Base-by-base conservation (phyloP, 140 eudicot species). In the Senecio squalidus region DNA sequence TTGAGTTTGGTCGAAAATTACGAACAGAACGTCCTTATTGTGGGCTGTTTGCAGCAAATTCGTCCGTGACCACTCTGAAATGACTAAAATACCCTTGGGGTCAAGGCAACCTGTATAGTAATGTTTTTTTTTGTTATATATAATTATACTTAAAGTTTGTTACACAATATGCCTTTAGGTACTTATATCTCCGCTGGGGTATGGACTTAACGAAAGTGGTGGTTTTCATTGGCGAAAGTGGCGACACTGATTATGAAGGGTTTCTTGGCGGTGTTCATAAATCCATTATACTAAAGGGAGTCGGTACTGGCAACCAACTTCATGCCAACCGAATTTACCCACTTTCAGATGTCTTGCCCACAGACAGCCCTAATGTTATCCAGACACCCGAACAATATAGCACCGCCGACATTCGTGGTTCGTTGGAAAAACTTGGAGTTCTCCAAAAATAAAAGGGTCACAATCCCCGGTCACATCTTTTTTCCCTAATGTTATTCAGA, bases 181-280 rank as follows among this genome's bases (percentile, higher is more conserved):
- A 92, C 61, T 66, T 92, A 16, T 88, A 82, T 80, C 95, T 88
- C 1, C 96, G 96, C 13, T 92, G 98, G 98, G 96, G 95, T 8
- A 80, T 92, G 81, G 96, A 92, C 66, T 70, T 92, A 49, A 55
- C 96, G 5, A 92, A 92, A 44, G 77, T 80, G 73, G 95, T 82
- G 40, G 96, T 87, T 58, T 84, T 92, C 40, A 83, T 84, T 9
- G 98, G 98, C 4, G 98, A 92, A 76, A 84, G 81, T 52, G 98
- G 98, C 13, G 98, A 92, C 72, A 79, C 95, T 0, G 98, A 92
- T 67, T 92, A 87, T 22, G 89, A 84, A 77, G 92, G 86, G 41
- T 77, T 91, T 74, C 82, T 84, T 21, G 92, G 88, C 14, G 98
- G 98, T 20, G 58, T 79, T 26, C 94, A 87, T 79, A 92, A 87